Evolutionary conservation across 768 basidiomycete genomes (phyloP).

Genomic region (Mycena vulgaris): DNA sequence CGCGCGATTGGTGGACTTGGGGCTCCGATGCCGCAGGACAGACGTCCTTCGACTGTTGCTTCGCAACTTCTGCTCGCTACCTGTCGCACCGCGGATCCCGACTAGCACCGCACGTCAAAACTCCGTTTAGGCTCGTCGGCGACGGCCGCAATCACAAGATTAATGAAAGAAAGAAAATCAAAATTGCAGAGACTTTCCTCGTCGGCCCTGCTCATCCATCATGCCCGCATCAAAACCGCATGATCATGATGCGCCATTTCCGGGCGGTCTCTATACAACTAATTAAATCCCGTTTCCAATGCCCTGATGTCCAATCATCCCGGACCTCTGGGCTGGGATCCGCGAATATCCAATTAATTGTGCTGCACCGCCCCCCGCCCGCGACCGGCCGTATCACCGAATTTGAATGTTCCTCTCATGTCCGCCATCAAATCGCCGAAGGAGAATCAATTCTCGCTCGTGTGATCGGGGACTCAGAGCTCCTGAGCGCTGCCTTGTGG

Average conservation of each 20-base stretch:
- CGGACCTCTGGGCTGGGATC: not conserved
- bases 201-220: not conserved
- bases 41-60: conserved; percentile 16
- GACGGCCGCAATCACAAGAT: not conserved
- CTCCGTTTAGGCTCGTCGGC: not conserved
- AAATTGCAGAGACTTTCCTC: not conserved
- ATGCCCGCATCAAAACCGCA: no score
- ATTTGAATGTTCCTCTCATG: not conserved
- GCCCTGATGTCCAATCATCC: not conserved
- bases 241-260: no score
- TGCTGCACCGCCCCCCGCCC: conserved; percentile 13
- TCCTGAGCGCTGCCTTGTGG: no score
- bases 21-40: conserved; percentile 27
- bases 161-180: not conserved
- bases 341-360: conserved; percentile 13
- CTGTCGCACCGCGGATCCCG: conserved; percentile 26
- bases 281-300: no score
- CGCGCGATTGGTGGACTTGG: not conserved
- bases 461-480: no score
- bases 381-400: not conserved
- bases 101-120: no score
- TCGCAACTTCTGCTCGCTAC: conserved; percentile 23
- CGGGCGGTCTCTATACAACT: no score
- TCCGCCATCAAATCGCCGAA: not conserved
- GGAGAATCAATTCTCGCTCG: no score